These are phyloP conservation scores for Sphaerostilbella broomeana DNA, from an alignment of 2,329 filamentous ascomycete genomes.

Conservation along the genomic window DNA sequence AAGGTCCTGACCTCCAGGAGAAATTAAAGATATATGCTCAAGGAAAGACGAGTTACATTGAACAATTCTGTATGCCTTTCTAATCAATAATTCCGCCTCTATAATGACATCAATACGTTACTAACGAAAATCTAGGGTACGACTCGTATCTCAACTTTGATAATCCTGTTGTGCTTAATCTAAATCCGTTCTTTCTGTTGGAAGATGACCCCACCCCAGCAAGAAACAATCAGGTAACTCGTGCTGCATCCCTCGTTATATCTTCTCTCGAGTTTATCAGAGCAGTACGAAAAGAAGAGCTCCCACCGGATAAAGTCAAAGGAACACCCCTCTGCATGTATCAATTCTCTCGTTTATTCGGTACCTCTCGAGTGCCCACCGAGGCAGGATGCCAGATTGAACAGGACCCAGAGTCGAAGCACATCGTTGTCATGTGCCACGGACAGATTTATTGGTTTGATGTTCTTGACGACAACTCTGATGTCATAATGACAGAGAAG, in stretches of 20 bases:
- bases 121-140: constrained; percentile 64
- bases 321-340: constrained; percentile 94
- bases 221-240: constrained; percentile 91
- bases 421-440: constrained; percentile 86
- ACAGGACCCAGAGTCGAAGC: constrained; percentile 87
- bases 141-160: constrained; percentile 98
- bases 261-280: constrained; percentile 89
- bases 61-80: constrained; percentile 81
- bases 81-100: not conserved
- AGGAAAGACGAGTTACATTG: constrained; percentile 91
- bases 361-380: constrained; percentile 88
- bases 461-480: constrained; percentile 86
- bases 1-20: constrained; percentile 81
- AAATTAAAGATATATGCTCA: constrained; percentile 85
- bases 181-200: constrained; percentile 95
- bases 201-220: constrained; percentile 97
- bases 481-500: constrained; percentile 94
- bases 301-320: constrained; percentile 79
- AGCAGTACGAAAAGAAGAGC: constrained; percentile 85
- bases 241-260: constrained; percentile 83
- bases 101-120: constrained; percentile 10
- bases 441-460: constrained; percentile 99
- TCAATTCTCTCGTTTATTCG: constrained; percentile 92
- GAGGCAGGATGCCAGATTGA: constrained; percentile 94
- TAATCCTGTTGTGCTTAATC: constrained; percentile 92